Evolutionary conservation across 2,329 filamentous ascomycete genomes (phyloP).

Genomic region (Paramyrothecium roridum): DNA sequence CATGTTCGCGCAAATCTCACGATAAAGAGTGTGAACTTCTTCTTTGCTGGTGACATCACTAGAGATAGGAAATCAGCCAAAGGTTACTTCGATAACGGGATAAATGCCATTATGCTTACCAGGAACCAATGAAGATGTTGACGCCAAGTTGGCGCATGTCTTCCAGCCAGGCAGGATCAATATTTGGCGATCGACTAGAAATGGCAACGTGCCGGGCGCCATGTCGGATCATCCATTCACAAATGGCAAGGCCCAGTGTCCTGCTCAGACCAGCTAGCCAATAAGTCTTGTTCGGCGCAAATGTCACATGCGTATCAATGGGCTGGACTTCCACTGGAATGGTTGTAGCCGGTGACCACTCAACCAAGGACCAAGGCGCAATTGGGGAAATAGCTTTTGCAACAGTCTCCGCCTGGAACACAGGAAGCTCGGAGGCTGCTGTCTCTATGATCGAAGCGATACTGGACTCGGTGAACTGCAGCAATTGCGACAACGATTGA

Average conservation of each 20-base stretch:
- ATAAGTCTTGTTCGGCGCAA: constrained; percentile 25
- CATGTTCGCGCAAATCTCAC: constrained; percentile 14
- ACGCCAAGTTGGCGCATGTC: constrained; percentile 2
- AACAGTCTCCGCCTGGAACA: not conserved
- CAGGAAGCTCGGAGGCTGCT: no score
- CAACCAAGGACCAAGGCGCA: not conserved
- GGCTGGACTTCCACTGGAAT: not conserved
- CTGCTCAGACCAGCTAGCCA: constrained; percentile 29
- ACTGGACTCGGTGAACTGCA: no score
- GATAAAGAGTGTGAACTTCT: constrained; percentile 4
- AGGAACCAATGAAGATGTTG: constrained; percentile 4
- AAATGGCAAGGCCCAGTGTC: constrained; percentile 31
- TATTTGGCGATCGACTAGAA: constrained; percentile 32
- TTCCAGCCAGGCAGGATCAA: constrained; percentile 24
- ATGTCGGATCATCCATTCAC: constrained; percentile 33
- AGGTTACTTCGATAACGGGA: not conserved
- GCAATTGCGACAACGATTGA: no score
- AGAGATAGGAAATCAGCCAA: not conserved
- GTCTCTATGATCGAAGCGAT: no score
- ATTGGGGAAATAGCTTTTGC: not conserved
- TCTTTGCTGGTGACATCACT: constrained; percentile 9
- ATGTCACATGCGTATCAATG: constrained; percentile 4
- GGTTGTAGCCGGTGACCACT: not conserved
- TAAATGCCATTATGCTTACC: not conserved
- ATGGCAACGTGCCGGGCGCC: constrained; percentile 35